Evolutionary conservation across 2,329 filamentous ascomycete genomes (phyloP).

Genomic region (Ascochyta pisi): DNA sequence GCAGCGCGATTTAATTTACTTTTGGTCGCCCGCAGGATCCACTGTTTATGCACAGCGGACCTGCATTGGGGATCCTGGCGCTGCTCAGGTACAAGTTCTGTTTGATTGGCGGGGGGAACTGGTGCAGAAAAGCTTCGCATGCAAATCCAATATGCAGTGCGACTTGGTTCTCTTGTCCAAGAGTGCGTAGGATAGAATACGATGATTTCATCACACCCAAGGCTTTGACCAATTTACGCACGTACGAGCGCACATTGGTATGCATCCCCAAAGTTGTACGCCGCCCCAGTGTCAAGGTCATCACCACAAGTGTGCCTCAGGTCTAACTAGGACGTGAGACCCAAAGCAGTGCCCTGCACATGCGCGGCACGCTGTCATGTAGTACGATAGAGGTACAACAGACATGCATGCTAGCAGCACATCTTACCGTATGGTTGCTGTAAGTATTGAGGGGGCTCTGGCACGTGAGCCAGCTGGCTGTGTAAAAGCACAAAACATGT

Average conservation of each 20-base stretch:
- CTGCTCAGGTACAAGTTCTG: constrained; percentile 11
- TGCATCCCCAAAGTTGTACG: neutral
- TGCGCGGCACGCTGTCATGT: constrained; percentile 16
- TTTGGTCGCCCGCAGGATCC: constrained; percentile 9
- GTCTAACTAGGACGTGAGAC: constrained; percentile 10
- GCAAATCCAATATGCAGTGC: constrained; percentile 8
- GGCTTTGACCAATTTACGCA: neutral
- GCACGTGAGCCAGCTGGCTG: too few relatives aligned
- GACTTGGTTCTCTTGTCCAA: neutral
- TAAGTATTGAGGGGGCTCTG: too few relatives aligned
- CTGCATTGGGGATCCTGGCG: constrained; percentile 17
- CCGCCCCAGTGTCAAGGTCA: neutral
- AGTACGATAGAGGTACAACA: constrained; percentile 6
- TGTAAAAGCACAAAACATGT: too few relatives aligned
- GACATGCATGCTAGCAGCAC: constrained; percentile 6
- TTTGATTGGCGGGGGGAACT: constrained; percentile 8
- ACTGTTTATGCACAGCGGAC: constrained; percentile 13
- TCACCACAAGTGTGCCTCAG: constrained; percentile 3
- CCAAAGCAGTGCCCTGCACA: constrained; percentile 15
- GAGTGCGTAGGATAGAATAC: neutral
- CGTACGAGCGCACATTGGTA: neutral
- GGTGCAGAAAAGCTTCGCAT: constrained; percentile 9
- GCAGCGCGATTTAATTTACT: constrained; percentile 16
- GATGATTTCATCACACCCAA: neutral
- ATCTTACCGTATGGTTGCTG: neutral